Conservation (phyloP, 2,329 filamentous ascomycete species). For the Aurifilum marmelostoma region DNA sequence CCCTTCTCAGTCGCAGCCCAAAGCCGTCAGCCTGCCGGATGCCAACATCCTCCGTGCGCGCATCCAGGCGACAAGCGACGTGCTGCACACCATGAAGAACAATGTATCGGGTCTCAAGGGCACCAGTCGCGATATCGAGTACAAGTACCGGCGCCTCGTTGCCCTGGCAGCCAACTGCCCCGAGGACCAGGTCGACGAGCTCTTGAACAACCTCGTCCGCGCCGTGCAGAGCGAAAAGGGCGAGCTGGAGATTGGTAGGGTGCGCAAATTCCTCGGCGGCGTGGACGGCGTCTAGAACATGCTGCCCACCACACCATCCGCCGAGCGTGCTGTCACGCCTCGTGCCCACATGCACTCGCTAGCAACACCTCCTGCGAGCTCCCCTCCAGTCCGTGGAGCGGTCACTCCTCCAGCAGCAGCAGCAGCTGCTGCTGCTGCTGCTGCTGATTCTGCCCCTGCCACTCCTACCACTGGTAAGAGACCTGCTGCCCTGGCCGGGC, state of each 20-base stretch:
- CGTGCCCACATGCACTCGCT: background rate
- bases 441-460: background rate
- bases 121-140: conserved; percentile 80
- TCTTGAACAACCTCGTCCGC: conserved; percentile 77
- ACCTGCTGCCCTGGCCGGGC: background rate
- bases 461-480: background rate
- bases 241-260: conserved; percentile 74
- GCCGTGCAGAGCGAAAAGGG: conserved; percentile 87
- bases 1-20: conserved; percentile 41
- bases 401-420: too few relatives aligned
- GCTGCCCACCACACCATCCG: background rate
- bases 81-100: conserved; percentile 68
- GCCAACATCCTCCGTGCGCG: conserved; percentile 66
- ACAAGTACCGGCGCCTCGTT: conserved; percentile 87
- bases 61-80: conserved; percentile 69
- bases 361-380: background rate
- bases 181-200: conserved; percentile 77
- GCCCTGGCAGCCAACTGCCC: conserved; percentile 81
- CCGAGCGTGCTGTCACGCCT: background rate
- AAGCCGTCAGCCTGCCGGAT: conserved; percentile 55
- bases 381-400: background rate
- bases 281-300: conserved; percentile 61
- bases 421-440: background rate
- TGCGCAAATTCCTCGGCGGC: conserved; percentile 77
- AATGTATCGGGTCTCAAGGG: conserved; percentile 74